Conservation (phyloP, 148 eudicot species). For the Rhododendron molle region DNA sequence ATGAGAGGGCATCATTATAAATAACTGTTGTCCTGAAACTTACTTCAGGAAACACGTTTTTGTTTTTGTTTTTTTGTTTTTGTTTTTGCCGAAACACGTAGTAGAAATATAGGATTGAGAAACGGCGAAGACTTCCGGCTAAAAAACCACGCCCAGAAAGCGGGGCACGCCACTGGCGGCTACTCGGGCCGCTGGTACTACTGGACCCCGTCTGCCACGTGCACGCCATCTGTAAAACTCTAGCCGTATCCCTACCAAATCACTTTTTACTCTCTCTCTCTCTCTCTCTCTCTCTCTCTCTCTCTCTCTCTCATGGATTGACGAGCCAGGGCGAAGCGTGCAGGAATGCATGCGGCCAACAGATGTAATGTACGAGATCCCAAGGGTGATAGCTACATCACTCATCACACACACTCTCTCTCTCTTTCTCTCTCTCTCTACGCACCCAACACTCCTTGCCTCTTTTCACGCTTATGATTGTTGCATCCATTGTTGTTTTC, state of each 20-base stretch:
- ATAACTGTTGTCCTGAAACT: too few species aligned
- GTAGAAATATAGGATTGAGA: not conserved
- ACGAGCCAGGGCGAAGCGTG: slow-evolving; percentile 16
- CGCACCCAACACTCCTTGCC: not conserved
- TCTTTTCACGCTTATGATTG: slow-evolving; percentile 18
- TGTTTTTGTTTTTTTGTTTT: too few species aligned
- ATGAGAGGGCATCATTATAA: too few species aligned
- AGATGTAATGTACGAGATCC: not conserved
- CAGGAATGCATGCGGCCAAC: slow-evolving; percentile 16
- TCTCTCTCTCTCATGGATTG: not conserved
- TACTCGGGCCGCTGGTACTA: not conserved
- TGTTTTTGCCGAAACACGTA: not conserved
- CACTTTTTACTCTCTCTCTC: not conserved
- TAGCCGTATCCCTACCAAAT: not conserved
- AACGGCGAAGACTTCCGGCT: not conserved
- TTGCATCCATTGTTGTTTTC: not conserved
- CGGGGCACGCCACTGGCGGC: slow-evolving; percentile 10
- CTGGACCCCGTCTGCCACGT: not conserved
- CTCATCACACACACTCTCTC: too few species aligned
- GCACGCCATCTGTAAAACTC: not conserved
- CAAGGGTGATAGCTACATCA: not conserved
- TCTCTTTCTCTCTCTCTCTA: not conserved
- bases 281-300: not conserved
- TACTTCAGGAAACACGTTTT: too few species aligned
- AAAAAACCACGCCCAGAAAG: not conserved